phyloP scores from a whole-genome alignment of 306 rosid species.

The Lathyrus sativus region DNA sequence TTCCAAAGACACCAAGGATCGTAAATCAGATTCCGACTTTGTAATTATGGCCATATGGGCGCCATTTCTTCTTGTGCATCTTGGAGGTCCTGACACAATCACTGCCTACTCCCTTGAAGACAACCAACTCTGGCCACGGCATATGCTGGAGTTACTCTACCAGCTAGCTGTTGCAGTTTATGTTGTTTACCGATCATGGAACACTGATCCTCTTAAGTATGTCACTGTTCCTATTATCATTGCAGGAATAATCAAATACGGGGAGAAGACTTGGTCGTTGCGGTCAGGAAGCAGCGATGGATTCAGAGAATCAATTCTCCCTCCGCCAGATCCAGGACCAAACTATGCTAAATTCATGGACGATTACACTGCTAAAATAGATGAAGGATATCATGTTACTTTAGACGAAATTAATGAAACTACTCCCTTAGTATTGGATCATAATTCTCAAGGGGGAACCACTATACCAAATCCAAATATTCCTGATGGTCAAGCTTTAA shows the following conservation, averaged over 20 bases:
- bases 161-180: conserved; percentile 28
- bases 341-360: conserved; percentile 44
- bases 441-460: conserved; percentile 6
- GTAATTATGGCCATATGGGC: conserved; percentile 41
- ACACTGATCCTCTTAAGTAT: neutral
- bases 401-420: conserved; percentile 21
- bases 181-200: conserved; percentile 33
- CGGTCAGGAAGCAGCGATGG: conserved; percentile 38
- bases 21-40: neutral
- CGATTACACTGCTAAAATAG: conserved; percentile 16
- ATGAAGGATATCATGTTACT: conserved; percentile 35
- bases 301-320: conserved; percentile 41
- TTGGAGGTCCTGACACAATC: conserved; percentile 52
- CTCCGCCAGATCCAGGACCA: conserved; percentile 37
- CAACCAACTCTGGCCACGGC: conserved; percentile 45
- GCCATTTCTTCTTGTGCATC: conserved; percentile 51
- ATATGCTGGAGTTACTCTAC: conserved; percentile 24
- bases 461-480: neutral
- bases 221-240: conserved; percentile 36
- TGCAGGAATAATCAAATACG: conserved; percentile 44
- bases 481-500: conserved; percentile 1
- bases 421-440: neutral
- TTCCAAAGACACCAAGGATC: conserved; percentile 23
- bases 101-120: conserved; percentile 47
- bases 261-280: conserved; percentile 42